Evolutionary conservation across 2,329 filamentous ascomycete species (phyloP).

Genomic region (Blastomyces gilchristii): DNA sequence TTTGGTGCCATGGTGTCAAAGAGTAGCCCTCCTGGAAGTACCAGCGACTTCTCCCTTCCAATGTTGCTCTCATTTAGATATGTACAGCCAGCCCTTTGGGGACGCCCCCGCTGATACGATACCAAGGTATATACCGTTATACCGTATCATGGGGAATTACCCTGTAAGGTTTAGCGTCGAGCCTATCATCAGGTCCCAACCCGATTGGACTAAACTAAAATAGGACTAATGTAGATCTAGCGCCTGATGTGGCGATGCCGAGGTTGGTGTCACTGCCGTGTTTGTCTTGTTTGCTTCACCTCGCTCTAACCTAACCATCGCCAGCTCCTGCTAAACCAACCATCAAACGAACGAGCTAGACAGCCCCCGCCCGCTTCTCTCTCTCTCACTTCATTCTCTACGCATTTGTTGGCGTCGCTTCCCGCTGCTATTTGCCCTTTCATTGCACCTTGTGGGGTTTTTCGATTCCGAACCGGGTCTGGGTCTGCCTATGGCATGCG

Average conservation of each 20-base stretch:
- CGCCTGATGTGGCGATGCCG: neutral
- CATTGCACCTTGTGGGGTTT: neutral
- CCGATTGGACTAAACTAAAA: neutral
- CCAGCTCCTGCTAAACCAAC: neutral
- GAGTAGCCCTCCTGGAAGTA: neutral
- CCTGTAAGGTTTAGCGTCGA: too few relatives aligned
- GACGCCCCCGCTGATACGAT: too few relatives aligned
- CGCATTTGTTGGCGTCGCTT: neutral
- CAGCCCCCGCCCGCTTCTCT: neutral
- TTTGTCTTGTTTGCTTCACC: neutral
- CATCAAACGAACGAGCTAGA: neutral
- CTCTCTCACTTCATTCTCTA: neutral
- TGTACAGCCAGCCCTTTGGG: too few relatives aligned
- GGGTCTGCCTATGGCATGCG: neutral
- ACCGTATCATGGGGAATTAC: too few relatives aligned
- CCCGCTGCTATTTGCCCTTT: neutral
- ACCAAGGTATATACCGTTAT: too few relatives aligned
- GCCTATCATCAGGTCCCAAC: too few relatives aligned
- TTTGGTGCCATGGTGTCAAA: constrained; percentile 14
- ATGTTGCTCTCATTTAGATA: neutral
- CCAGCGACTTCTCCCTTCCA: neutral
- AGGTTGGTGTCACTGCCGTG: neutral
- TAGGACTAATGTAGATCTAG: neutral
- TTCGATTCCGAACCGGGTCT: neutral
- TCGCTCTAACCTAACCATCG: neutral